Evolutionary conservation across 345 rosid species (phyloP).

Genomic region (Conringia planisiliqua): DNA sequence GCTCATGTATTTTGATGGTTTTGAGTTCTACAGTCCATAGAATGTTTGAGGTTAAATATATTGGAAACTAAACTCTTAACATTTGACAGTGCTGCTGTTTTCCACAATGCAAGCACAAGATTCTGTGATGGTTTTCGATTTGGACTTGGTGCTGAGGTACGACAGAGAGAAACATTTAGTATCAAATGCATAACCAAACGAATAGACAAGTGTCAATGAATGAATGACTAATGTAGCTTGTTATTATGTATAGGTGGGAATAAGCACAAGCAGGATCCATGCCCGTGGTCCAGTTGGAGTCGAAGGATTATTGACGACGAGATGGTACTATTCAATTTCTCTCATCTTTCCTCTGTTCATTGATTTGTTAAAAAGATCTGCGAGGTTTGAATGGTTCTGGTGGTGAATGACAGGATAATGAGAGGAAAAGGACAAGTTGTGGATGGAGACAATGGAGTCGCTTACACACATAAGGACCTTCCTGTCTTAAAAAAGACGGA

Average conservation of each 20-base stretch:
- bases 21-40: background rate
- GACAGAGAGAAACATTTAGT: background rate
- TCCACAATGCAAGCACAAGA: constrained; percentile 97
- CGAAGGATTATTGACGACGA: constrained; percentile 88
- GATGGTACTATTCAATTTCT: constrained; percentile 56
- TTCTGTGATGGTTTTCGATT: constrained; percentile 93
- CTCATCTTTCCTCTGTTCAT: background rate
- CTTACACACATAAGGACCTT: constrained; percentile 69
- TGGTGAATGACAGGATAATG: constrained; percentile 67
- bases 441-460: constrained; percentile 76
- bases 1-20: background rate
- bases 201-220: background rate
- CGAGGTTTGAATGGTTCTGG: background rate
- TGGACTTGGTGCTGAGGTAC: constrained; percentile 98
- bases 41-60: background rate
- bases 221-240: background rate
- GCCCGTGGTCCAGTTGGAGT: constrained; percentile 99
- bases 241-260: constrained; percentile 67
- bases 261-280: constrained; percentile 94
- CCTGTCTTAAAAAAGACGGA: constrained; percentile 28
- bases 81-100: constrained; percentile 87
- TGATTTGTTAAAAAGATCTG: background rate
- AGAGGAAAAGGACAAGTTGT: constrained; percentile 94
- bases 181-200: background rate
- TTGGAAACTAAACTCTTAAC: background rate